Base-by-base conservation (phyloP, 192 early-diverging fungal species). In the Mortierella claussenii region DNA sequence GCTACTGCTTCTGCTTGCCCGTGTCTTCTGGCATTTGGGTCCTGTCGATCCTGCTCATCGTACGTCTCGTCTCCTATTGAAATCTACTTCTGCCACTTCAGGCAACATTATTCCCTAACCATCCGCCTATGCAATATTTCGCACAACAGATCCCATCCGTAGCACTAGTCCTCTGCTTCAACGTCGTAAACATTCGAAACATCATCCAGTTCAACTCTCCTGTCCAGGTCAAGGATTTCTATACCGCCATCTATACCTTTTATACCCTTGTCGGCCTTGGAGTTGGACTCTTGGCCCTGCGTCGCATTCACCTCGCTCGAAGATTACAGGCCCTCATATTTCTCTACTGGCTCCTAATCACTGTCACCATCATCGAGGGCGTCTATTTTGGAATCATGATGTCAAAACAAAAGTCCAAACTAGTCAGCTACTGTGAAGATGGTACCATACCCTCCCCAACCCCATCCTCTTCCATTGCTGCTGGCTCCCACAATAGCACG, bases 331-430 rank as follows among this genome's bases (percentile, higher is more conserved):
- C 54, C 18, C 44, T 76, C 1, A 76, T 76, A 7, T 10, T 26
- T 13, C 44, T 76, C 30, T 76, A 76, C 31, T 76, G 73, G 73
- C 31, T 76, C 36, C 42, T 76, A 6, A 67, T 76, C 45, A 34
- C 24, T 2, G 18, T 31, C 7, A 76, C 65, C 1, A 44, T 67
- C 17, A 20, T 62, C 11, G 73, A 76, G 12, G 73, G 73, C 26
- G 28, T 67, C 51, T 76, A 76, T 27, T 76, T 76, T 57, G 73
- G 73, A n/a, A 51, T 67, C 28, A 60, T 76, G 28, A 55, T 76
- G 12, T 55, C 73, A 2, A 67, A 62, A 34, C 64, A 61, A 21
- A 76, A 76, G 45, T 40, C 53, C 15, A 76, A 76, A 23, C 40
- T 67, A 17, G 31, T 67, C 17, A 54, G 52, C 53, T 61, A 67